A percentile compares a stretch with the other conserved stretches of the same genome.
These are phyloP conservation scores for Melocanna baccifera DNA, from an alignment of 176 grass and related monocot species.

Conservation along the genomic window DNA sequence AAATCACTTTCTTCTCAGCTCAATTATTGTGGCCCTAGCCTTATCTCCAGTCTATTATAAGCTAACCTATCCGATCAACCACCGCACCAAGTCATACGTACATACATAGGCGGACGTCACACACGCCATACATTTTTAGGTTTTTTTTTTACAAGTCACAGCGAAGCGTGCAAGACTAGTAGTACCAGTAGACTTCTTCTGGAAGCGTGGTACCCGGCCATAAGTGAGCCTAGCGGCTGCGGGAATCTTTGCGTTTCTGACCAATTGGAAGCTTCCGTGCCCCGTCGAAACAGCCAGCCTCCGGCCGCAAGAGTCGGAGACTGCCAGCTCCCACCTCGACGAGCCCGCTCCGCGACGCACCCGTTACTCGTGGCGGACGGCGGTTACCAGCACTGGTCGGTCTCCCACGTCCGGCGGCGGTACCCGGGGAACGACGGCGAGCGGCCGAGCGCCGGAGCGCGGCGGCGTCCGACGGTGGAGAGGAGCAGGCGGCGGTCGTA, in stretches of 20 bases:
- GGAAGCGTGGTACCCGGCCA: slow-evolving; percentile 9
- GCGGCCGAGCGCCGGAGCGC: slow-evolving; percentile 4
- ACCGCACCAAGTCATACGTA: neutral
- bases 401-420: slow-evolving; percentile 63
- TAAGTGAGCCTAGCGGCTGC: neutral
- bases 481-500: slow-evolving; percentile 52
- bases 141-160: slow-evolving; percentile 13
- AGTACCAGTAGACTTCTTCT: slow-evolving; percentile 1
- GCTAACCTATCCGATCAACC: slow-evolving; percentile 15
- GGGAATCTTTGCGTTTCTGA: slow-evolving; percentile 9
- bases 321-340: neutral
- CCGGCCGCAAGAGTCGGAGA: neutral
- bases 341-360: neutral
- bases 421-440: slow-evolving; percentile 41
- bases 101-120: slow-evolving; percentile 11
- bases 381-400: slow-evolving; percentile 69
- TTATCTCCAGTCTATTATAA: neutral
- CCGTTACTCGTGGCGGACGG: neutral
- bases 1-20: slow-evolving; percentile 5
- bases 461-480: neutral
- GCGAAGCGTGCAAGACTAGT: neutral
- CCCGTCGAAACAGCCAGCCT: neutral
- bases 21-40: slow-evolving; percentile 4
- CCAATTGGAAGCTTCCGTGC: neutral
- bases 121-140: neutral